Conservation (phyloP, 2,329 filamentous ascomycete species). For the Verticillium nonalfalfae region DNA sequence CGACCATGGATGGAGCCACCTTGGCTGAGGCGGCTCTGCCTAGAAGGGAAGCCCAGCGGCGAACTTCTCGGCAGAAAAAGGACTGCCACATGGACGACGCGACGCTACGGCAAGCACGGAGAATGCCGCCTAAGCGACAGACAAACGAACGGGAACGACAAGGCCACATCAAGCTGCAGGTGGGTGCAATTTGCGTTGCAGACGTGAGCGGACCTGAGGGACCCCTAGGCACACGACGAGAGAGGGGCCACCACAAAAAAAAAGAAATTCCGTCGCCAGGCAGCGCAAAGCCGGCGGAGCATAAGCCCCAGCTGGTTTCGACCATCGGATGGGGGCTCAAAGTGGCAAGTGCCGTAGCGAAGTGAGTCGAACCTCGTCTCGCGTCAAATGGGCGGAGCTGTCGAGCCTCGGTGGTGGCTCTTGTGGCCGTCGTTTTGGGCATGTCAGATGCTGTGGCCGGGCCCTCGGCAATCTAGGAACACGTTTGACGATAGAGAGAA, state of each 20-base stretch:
- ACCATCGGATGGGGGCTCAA: neutral
- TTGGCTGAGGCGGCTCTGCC: neutral
- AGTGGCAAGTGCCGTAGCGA: neutral
- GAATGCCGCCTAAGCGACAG: neutral
- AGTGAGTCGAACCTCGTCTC: neutral
- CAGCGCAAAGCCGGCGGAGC: neutral
- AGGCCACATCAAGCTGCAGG: neutral
- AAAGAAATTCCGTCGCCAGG: neutral
- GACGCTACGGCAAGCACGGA: neutral
- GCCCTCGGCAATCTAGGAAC: neutral
- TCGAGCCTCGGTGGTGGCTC: neutral
- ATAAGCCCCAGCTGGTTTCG: neutral
- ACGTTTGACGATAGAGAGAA: neutral
- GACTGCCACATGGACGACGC: neutral
- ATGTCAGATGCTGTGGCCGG: neutral
- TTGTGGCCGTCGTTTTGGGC: neutral
- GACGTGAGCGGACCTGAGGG: neutral
- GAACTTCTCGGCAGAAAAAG: neutral
- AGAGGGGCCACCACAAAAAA: neutral
- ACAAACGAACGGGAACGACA: neutral
- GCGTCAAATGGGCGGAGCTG: neutral
- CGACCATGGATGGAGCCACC: neutral
- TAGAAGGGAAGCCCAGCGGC: neutral
- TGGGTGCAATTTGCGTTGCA: neutral
- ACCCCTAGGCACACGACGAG: neutral